A percentile compares a stretch with the other conserved stretches of the same genome.
These are phyloP conservation scores for Wickerhamiella azymoides DNA, from an alignment of 805 yeast species.

Conservation along the genomic window DNA sequence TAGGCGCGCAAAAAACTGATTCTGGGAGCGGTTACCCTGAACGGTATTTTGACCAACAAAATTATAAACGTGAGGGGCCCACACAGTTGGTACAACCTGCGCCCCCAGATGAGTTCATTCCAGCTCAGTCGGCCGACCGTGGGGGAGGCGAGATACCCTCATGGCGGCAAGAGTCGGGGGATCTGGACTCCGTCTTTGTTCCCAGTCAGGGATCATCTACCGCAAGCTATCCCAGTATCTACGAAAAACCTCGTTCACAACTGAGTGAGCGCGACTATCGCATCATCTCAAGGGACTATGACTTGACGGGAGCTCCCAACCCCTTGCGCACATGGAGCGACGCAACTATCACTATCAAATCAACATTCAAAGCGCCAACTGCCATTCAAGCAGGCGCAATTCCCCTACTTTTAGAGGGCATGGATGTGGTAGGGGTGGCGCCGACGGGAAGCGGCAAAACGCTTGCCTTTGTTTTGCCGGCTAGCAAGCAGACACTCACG, in stretches of 20 bases:
- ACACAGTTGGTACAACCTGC: too few relatives aligned
- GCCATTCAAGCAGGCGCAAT: conserved; percentile 85
- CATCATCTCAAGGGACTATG: conserved; percentile 63
- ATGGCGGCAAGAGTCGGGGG: conserved; percentile 11
- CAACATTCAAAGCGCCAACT: conserved; percentile 53
- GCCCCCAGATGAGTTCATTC: too few relatives aligned
- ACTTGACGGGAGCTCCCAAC: conserved; percentile 40
- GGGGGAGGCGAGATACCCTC: conserved; percentile 17
- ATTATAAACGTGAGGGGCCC: too few relatives aligned
- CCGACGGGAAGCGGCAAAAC: conserved; percentile 97
- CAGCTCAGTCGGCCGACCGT: too few relatives aligned
- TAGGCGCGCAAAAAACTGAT: too few relatives aligned
- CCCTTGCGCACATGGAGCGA: conserved; percentile 74
- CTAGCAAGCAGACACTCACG: conserved; percentile 42
- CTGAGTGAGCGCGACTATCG: conserved; percentile 89
- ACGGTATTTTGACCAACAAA: too few relatives aligned
- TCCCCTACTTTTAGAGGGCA: conserved; percentile 45
- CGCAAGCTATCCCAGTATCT: too few relatives aligned
- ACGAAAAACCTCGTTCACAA: conserved; percentile 53
- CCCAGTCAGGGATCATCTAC: too few relatives aligned
- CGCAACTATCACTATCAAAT: conserved; percentile 17
- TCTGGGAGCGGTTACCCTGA: too few relatives aligned
- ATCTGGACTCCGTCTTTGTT: conserved; percentile 1
- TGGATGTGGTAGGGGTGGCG: conserved; percentile 80
- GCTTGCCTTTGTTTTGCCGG: conserved; percentile 27